Evolutionary conservation across 495 filamentous ascomycete genomes (phyloP), one percentile per base, ranked within the genome.

Genomic region (Penicillium ochrochloron): DNA sequence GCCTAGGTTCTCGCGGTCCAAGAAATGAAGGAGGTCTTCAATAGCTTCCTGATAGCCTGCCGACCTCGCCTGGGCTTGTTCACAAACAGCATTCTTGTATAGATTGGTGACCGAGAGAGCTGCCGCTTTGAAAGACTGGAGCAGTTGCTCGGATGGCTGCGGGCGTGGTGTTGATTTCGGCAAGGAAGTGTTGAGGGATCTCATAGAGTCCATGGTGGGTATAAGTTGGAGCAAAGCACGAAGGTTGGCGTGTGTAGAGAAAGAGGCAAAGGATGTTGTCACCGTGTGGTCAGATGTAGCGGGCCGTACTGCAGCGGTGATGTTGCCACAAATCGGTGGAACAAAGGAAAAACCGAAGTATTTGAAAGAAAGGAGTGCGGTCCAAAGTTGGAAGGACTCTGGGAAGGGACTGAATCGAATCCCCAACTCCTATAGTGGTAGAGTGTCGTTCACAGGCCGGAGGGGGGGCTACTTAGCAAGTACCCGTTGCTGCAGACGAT

Each of bases 81-180:
- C 90, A 58, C 86, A 81, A 2, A 89, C 89, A 17, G 94, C 93
- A 57, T 88, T 92, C 75, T 97, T 97, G 79, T 97, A 98, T 33
- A 99, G 88, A 66, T 93, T 94, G 52, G 96, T 98, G 57, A 98
- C 94, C 3, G 96, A 96, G 23, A 97, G 82, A 15, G 96, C 96
- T 25, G 96, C 96, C 41, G 89, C 85, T 73, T 91, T 94, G 84
- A 99, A 99, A 58, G 91, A 88, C 57, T 93, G 89, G 52, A 96
- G 85, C 44, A 97, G 86, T 70, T 95, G 84, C 72, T 93, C 92
- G 14, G 90, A 85, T 27, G 89, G 87, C 61, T 91, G 91, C 34
- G 76, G 76, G 25, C 78, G 74, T 35, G 80, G 79, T 59, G 80
- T 82, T 7, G 82, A 79, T 46, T 76, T 78, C 17, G 86, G 86